These are phyloP conservation scores for Mycena chlorophos DNA, from an alignment of 768 basidiomycete genomes.

Conservation along the genomic window DNA sequence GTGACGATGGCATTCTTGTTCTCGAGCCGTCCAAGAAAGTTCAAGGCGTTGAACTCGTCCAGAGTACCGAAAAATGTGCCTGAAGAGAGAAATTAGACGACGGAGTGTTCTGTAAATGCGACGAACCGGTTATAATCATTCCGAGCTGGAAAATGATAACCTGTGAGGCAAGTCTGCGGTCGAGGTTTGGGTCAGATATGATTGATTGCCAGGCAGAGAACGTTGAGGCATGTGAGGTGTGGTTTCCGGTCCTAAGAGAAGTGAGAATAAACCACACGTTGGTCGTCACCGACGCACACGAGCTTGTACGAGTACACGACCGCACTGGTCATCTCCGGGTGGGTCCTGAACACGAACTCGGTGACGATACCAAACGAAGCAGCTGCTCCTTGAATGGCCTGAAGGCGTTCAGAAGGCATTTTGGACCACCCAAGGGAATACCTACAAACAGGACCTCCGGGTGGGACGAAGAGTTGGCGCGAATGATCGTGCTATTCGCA, in stretches of 20 bases:
- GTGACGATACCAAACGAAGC: conserved; percentile 33
- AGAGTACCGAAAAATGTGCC: conserved; percentile 20
- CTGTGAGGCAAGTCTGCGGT: conserved; percentile 20
- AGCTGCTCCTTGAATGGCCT: conserved; percentile 32
- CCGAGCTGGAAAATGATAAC: conserved; percentile 18
- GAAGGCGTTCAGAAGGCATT: not conserved
- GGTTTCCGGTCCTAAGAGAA: conserved; percentile 8
- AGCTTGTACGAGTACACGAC: conserved; percentile 14
- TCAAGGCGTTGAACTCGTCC: conserved; percentile 20
- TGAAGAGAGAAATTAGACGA: not conserved
- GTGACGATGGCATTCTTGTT: conserved; percentile 2
- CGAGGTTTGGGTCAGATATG: conserved; percentile 16
- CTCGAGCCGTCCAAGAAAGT: conserved; percentile 12
- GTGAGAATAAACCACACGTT: not conserved
- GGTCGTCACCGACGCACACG: not conserved
- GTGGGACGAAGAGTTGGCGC: not conserved
- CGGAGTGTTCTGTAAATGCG: not conserved
- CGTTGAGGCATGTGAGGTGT: conserved; percentile 8
- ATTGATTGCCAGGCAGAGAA: conserved; percentile 18
- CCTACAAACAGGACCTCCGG: not conserved
- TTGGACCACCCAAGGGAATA: not conserved
- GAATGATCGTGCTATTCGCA: not conserved
- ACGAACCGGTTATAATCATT: conserved; percentile 22
- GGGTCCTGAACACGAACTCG: conserved; percentile 27
- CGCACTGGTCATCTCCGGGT: conserved; percentile 23